phyloP scores from a whole-genome alignment of 2,329 filamentous ascomycete genomes.

The Aspergillus udagawae region DNA sequence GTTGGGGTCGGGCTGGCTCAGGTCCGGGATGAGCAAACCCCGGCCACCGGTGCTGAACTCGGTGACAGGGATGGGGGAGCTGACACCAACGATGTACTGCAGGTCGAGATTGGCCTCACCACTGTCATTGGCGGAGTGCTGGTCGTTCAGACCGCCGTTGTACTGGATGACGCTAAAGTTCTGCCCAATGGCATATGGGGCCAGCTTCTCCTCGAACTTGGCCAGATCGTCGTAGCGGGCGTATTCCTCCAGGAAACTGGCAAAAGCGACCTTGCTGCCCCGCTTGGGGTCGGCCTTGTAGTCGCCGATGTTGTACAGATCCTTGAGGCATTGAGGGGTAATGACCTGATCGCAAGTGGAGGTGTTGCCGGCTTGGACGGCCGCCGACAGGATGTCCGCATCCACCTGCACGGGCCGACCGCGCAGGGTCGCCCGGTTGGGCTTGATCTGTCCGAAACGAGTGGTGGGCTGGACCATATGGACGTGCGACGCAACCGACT shows the following conservation, averaged over 20 bases:
- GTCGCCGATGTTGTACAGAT: slow-evolving; percentile 45
- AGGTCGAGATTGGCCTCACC: slow-evolving; percentile 50
- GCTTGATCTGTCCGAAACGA: slow-evolving; percentile 35
- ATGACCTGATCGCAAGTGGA: slow-evolving; percentile 42
- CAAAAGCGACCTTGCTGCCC: slow-evolving; percentile 42
- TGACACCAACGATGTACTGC: slow-evolving; percentile 46
- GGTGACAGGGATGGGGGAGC: slow-evolving; percentile 41
- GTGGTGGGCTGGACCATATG: slow-evolving; percentile 42
- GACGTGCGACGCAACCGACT: slow-evolving; percentile 30
- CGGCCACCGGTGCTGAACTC: slow-evolving; percentile 49
- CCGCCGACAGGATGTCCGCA: slow-evolving; percentile 16
- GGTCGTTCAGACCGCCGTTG: slow-evolving; percentile 38
- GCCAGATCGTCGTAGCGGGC: slow-evolving; percentile 46
- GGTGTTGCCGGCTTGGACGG: slow-evolving; percentile 12
- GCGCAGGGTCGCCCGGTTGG: slow-evolving; percentile 24
- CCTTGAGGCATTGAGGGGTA: slow-evolving; percentile 45
- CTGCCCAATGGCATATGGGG: slow-evolving; percentile 38
- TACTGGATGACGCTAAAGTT: slow-evolving; percentile 44
- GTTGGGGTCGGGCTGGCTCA: slow-evolving; percentile 41
- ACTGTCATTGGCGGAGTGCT: slow-evolving; percentile 36
- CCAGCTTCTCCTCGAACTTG: slow-evolving; percentile 37
- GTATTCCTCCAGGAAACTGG: slow-evolving; percentile 47
- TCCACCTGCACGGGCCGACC: slow-evolving; percentile 17
- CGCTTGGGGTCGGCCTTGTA: slow-evolving; percentile 35
- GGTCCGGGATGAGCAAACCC: slow-evolving; percentile 44